Evolutionary conservation across 148 eudicot species (phyloP).

Genomic region (Fagopyrum tataricum): DNA sequence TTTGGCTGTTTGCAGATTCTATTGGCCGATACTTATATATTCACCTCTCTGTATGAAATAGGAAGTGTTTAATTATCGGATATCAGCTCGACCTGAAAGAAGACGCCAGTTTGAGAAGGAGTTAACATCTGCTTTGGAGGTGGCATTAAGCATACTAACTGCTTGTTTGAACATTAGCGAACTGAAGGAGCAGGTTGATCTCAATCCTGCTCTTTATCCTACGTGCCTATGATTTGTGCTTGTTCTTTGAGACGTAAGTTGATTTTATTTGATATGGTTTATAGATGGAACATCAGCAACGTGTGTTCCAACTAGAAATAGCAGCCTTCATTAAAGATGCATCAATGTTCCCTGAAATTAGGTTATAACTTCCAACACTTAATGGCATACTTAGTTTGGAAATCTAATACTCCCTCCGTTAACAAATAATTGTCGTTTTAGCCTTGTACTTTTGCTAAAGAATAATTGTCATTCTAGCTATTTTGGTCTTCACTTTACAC

Average conservation of each 20-base stretch:
- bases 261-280: conserved; percentile 10
- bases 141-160: conserved; percentile 68
- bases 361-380: not conserved
- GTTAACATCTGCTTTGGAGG: conserved; percentile 68
- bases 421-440: too few relatives aligned
- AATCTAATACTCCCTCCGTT: not conserved
- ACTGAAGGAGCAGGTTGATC: conserved; percentile 80
- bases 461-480: too few relatives aligned
- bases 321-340: not conserved
- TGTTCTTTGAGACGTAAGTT: not conserved
- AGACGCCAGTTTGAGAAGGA: conserved; percentile 95
- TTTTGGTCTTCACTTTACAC: too few relatives aligned
- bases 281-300: not conserved
- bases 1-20: not conserved
- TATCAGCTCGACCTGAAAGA: conserved; percentile 92
- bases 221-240: not conserved
- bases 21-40: conserved; percentile 11
- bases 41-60: conserved; percentile 20
- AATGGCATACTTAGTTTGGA: not conserved
- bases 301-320: not conserved
- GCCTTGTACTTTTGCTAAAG: too few relatives aligned
- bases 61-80: conserved; percentile 90
- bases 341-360: not conserved
- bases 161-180: conserved; percentile 75
- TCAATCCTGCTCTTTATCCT: conserved; percentile 8